phyloP scores from a whole-genome alignment of 495 filamentous ascomycete genomes.

The Trichocladium uniseriatum region DNA sequence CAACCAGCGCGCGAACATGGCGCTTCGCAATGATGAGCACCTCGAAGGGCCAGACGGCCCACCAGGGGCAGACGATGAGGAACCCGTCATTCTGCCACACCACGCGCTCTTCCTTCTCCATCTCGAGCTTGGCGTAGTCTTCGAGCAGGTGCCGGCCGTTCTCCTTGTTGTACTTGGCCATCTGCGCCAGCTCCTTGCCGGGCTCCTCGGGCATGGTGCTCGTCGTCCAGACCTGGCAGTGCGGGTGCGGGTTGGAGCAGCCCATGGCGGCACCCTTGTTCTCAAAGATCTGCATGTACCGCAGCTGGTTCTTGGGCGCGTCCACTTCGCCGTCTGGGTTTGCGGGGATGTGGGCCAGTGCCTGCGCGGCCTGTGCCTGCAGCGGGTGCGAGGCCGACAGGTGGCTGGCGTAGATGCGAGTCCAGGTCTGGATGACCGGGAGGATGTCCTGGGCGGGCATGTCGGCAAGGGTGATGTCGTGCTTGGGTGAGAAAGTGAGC shows the following conservation, averaged over 20 bases:
- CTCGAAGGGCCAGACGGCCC: constrained; percentile 96
- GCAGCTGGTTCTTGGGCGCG: constrained; percentile 64
- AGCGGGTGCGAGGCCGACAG: constrained; percentile 64
- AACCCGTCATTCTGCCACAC: constrained; percentile 81
- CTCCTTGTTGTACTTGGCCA: constrained; percentile 64
- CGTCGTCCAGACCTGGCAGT: constrained; percentile 94
- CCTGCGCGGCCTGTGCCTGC: constrained; percentile 29
- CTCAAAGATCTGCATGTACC: constrained; percentile 99
- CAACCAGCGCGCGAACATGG: constrained; percentile 72
- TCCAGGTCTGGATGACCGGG: constrained; percentile 77
- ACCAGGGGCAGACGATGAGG: constrained; percentile 87
- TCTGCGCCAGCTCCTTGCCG: constrained; percentile 61
- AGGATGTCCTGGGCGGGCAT: constrained; percentile 59
- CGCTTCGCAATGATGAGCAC: constrained; percentile 78
- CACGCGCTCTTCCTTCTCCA: constrained; percentile 69
- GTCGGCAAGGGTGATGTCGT: constrained; percentile 89
- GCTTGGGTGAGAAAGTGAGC: constrained; percentile 79
- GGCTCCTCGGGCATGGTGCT: constrained; percentile 84
- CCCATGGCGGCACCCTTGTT: constrained; percentile 98
- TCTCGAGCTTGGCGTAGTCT: constrained; percentile 81
- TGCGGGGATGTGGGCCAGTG: constrained; percentile 31
- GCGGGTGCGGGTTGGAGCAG: constrained; percentile 96
- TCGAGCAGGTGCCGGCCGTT: constrained; percentile 68
- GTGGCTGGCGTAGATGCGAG: constrained; percentile 74
- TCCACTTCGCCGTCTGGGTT: constrained; percentile 31